phyloP scores from a whole-genome alignment of 371 early-diverging fungal species.

The Mortierella sp. region DNA sequence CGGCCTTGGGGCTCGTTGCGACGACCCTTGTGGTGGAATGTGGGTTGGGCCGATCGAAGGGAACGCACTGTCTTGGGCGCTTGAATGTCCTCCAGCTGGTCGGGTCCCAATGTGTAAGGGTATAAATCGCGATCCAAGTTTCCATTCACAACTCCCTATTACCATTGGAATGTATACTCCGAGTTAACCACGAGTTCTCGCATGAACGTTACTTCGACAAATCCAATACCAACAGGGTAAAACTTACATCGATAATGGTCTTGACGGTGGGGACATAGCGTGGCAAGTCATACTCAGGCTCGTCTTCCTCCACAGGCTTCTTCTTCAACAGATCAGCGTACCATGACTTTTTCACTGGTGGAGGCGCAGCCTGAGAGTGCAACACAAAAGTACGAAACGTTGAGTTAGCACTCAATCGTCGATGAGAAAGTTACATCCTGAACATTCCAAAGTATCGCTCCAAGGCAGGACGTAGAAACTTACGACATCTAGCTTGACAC shows the following conservation, averaged over 20 bases:
- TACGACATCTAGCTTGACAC: slow-evolving; percentile 69
- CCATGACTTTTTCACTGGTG: slow-evolving; percentile 54
- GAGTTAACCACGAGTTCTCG: background rate
- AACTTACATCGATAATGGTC: slow-evolving; percentile 51
- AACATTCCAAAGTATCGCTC: background rate
- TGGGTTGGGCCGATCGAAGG: slow-evolving; percentile 53
- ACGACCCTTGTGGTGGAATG: slow-evolving; percentile 58
- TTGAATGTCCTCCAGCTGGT: slow-evolving; percentile 51
- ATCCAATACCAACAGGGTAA: background rate
- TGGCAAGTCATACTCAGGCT: slow-evolving; percentile 77
- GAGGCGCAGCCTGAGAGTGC: slow-evolving; percentile 43
- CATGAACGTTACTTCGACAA: background rate
- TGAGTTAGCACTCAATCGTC: background rate
- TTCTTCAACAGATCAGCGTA: slow-evolving; percentile 47
- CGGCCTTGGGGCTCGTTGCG: slow-evolving; percentile 56
- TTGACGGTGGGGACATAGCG: slow-evolving; percentile 80
- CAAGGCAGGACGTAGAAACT: background rate
- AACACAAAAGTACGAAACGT: background rate
- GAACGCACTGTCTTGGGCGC: slow-evolving; percentile 58
- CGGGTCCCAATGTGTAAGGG: slow-evolving; percentile 49
- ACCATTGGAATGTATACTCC: background rate
- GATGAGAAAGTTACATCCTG: background rate
- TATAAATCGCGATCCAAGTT: slow-evolving; percentile 50
- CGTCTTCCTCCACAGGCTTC: slow-evolving; percentile 68
- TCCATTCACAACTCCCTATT: slow-evolving; percentile 41